These are phyloP conservation scores for Wallacemonas sp. DNA, from an alignment of 208 protist species.

Conservation along the genomic window DNA sequence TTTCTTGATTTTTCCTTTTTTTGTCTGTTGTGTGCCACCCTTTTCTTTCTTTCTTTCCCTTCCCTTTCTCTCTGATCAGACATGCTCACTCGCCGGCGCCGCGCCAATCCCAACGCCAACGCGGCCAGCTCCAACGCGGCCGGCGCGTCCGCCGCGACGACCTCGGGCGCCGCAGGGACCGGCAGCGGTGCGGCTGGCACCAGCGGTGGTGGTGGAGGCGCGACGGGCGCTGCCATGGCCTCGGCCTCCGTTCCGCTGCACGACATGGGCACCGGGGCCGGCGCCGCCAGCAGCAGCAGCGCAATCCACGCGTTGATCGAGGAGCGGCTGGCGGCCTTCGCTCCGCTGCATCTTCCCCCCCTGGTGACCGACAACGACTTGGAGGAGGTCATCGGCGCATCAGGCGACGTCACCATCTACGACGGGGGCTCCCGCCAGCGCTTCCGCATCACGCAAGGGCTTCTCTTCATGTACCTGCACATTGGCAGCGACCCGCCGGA, in stretches of 20 bases:
- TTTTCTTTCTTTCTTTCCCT: conserved; percentile 12
- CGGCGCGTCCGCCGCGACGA: not conserved
- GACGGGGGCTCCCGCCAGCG: conserved; percentile 26
- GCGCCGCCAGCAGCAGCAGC: not conserved
- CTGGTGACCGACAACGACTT: conserved; percentile 46
- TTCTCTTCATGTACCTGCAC: conserved; percentile 97
- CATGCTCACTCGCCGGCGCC: conserved; percentile 1
- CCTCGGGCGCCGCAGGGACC: not conserved
- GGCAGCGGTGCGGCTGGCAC: not conserved
- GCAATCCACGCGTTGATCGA: conserved; percentile 43
- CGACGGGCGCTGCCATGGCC: not conserved
- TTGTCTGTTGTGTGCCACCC: not conserved
- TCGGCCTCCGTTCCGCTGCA: not conserved
- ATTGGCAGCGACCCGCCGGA: conserved; percentile 98
- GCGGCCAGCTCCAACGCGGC: conserved; percentile 17
- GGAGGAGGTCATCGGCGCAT: conserved; percentile 27
- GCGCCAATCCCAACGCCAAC: not conserved
- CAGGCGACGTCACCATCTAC: conserved; percentile 19
- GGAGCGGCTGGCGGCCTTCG: conserved; percentile 69
- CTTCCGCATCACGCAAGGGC: conserved; percentile 63
- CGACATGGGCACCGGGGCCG: not conserved
- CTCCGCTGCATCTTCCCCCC: conserved; percentile 55
- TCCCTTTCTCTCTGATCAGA: not conserved
- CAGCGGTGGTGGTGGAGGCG: not conserved
- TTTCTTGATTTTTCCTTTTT: not conserved